Base-by-base conservation (phyloP, 1,139 yeast species). In the Fermentozyma sake region DNA sequence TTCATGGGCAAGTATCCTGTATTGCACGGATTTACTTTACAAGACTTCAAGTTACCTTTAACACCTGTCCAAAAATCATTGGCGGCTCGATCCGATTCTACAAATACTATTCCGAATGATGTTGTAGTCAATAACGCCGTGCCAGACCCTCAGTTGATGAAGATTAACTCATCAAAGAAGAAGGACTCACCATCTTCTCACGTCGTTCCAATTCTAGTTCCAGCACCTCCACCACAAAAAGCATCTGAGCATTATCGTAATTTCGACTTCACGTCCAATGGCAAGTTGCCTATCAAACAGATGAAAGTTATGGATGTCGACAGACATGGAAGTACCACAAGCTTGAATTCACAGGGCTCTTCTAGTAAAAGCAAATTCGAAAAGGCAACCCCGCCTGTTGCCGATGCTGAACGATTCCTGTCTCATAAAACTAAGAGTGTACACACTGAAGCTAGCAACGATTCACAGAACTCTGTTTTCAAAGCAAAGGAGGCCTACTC, bases 1-100 rank as follows among this genome's bases (percentile, higher is more conserved):
- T 81, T 79, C 39, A 78, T 80, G 15, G 79, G 81, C 0, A 67
- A 68, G 30, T 66, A 79, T 28, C 96, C 96, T 0, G 60, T 59
- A 12, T 48, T 87, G 42, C 48, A 46, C 21, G 72, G 72, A 3
- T 51, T 61, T 33, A 41, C 59, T 0, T 25, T 56, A 7, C 55
- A 50, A 20, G 69, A 63, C 15, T 53, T 67, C 20, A 62, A 58
- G 26, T 45, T 67, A 22, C 59, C 66, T 2, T 46, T 50, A 5
- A 38, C 32, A 1, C 66, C 64, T 1, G 35, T 34, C 4, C 46
- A 42, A 26, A 45, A 41, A 24, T 27, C 26, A 7, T 20, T 18
- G 13, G 15, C 23, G 7, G 18, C 17, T 11, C 35, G 35, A 4
- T n/a, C 22, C 6, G 14, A 25, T 9, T 31, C 38, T 13, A 27